Base-by-base conservation (phyloP, 176 grass and related monocot species). In the Elaeis guineensis region DNA sequence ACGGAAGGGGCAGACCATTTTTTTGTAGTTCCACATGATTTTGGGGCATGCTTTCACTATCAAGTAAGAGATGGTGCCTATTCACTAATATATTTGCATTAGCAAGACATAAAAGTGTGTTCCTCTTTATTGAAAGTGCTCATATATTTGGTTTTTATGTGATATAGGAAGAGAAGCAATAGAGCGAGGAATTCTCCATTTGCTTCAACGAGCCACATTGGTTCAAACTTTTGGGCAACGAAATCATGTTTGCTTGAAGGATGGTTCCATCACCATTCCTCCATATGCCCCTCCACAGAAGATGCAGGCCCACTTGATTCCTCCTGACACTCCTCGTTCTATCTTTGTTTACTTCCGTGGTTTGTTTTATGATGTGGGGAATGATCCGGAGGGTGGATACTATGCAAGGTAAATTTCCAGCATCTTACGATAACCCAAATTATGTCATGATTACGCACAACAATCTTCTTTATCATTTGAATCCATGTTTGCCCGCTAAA, bases 301-400 rank as follows among this genome's bases (percentile, higher is more conserved):
- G 50, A 87, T 83, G 84, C 82, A 87, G 25, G 82, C 75, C 4
- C 84, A 87, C 58, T 76, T 87, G 30, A 75, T 87, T 49, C 67
- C 84, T 39, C 75, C 79, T 0, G 75, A 76, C 26, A 87, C 79
- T 32, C 84, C 84, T 28, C 76, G 79, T 12, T 79, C 84, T 19
- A 87, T 87, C 20, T 87, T 87, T 71, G 66, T 87, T 12, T 87
- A 87, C 71, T 87, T 87, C 62, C 84, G 79, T 19, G 84, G 79
- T 18, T 67, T 87, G 4, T 82, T 87, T 58, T 82, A 87, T 0
- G 84, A 82, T 63, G 70, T 71, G 0, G 79, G 70, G 7, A 87
- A 87, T 69, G 84, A 87, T 53, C 79, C 84, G 1, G 84, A 87
- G 72, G 84, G 84, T 51, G 79, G 84, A 72, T 79, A 87, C 72